Percentiles rank a stretch among this genome's conserved stretches.
These are phyloP conservation scores for Rhizoclosmatium sp. DNA, from an alignment of 192 early-diverging fungal genomes.

Conservation along the genomic window DNA sequence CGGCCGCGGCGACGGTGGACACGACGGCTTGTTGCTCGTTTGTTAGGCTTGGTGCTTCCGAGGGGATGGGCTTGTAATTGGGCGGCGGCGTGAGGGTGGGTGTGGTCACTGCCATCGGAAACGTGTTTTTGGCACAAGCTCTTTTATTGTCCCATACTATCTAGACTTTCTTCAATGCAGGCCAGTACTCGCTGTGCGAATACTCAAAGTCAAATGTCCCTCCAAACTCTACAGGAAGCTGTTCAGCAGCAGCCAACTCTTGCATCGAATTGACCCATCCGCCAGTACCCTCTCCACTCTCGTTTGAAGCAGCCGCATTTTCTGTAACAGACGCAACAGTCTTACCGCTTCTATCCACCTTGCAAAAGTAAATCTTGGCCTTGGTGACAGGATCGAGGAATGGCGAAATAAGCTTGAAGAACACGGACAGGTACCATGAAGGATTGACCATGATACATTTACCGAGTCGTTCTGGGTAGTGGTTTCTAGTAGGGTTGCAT, in stretches of 20 bases:
- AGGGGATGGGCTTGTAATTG: background rate
- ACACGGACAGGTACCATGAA: conserved; percentile 85
- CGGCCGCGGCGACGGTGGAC: background rate
- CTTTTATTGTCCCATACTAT: background rate
- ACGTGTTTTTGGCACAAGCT: background rate
- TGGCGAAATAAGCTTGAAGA: conserved; percentile 79
- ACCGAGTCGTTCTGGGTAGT: conserved; percentile 91
- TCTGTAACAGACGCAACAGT: background rate
- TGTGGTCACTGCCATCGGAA: background rate
- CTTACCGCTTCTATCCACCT: conserved; percentile 57
- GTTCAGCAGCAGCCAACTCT: conserved; percentile 58
- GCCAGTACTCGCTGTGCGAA: conserved; percentile 55
- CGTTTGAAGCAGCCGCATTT: background rate
- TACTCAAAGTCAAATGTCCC: conserved; percentile 78
- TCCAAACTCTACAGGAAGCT: conserved; percentile 77
- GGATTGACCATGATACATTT: conserved; percentile 71
- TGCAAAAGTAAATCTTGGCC: conserved; percentile 85
- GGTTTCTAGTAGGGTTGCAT: conserved; percentile 39
- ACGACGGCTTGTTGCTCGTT: background rate
- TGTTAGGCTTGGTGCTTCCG: background rate
- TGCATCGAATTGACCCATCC: conserved; percentile 62
- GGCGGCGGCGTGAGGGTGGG: background rate
- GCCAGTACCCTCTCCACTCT: conserved; percentile 17
- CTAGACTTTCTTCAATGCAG: background rate
- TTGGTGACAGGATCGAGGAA: conserved; percentile 85